phyloP scores from a whole-genome alignment of 176 grass and related monocot genomes.

The Saccharum spontaneum region DNA sequence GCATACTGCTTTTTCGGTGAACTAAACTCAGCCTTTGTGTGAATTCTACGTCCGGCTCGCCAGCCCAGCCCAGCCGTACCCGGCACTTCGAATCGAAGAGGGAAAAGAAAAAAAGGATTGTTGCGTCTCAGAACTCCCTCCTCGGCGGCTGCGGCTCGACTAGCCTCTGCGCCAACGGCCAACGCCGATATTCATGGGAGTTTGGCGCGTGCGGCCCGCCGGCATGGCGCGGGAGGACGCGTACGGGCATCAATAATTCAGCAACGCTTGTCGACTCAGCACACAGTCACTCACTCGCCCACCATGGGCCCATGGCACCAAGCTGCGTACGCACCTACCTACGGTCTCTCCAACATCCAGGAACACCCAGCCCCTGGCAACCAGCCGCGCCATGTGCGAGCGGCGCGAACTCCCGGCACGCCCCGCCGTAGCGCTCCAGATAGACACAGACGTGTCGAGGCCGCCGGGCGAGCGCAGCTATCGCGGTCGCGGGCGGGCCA shows the following conservation, averaged over 20 bases:
- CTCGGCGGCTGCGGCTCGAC: neutral
- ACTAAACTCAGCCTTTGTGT: too few species aligned
- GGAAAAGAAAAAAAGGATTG: too few species aligned
- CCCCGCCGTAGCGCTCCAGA: neutral
- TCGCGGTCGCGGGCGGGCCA: neutral
- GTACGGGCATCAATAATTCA: slow-evolving; percentile 15
- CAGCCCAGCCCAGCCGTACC: neutral
- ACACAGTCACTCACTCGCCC: slow-evolving; percentile 23
- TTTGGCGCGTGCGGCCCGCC: neutral
- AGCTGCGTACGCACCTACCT: neutral
- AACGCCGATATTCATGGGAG: neutral
- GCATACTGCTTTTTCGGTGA: too few species aligned
- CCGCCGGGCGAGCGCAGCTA: neutral
- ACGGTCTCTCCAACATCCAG: neutral
- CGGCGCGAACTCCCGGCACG: neutral
- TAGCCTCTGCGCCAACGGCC: neutral
- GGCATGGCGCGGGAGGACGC: neutral
- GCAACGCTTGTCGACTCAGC: slow-evolving; percentile 23
- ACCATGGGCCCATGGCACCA: neutral
- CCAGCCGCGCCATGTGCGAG: neutral
- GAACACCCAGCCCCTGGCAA: neutral
- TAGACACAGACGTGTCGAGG: neutral
- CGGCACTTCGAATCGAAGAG: neutral
- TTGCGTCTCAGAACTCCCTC: slow-evolving; percentile 11
- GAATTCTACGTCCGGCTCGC: slow-evolving; percentile 17